Base-by-base conservation (phyloP, 176 grass and related monocot genomes). In the Zea mays region DNA sequence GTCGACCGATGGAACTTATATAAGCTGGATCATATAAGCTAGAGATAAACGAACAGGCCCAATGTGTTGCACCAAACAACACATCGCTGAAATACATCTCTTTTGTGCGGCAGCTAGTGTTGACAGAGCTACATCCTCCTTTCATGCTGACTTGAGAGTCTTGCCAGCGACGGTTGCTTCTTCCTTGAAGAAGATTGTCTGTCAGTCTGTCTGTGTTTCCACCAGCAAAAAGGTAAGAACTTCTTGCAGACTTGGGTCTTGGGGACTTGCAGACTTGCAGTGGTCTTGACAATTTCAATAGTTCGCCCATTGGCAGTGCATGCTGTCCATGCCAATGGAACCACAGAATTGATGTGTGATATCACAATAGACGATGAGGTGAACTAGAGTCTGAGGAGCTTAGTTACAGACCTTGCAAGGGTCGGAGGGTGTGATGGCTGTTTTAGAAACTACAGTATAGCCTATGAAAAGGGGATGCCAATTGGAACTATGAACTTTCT, bases 401-500 rank as follows among this genome's bases (percentile, higher is more conserved):
- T 54, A 14, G 15, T 54, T 17, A 54, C 50, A 54, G 14, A 17
- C 5, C 15, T 54, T 54, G 5, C 50, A 54, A 54, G 14, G 13
- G 49, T 51, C 49, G 1, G 50, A 55, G 16, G 51, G 51, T 55
- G 62, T 58, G 11, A 58, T 75, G 50, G 50, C 37, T 56, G 33
- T 66, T 67, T 8, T 33, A 79, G 8, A 73, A 73, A 73, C 76
- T 59, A 27, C 60, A 73, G 15, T 63, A 65, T 71, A 46, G 46
- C 75, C 36, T 40, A 69, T 3, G 36, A 62, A 62, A 55, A 64
- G 38, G 12, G 36, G 37, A 5, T 64, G 10, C 2, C 6, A 35
- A 52, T 60, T 62, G 45, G 60, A 70, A 72, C 46, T 55, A 39
- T 5, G 60, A 70, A 72, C 46, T 55, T 27, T 5, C 83, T n/a